Evolutionary conservation across 2,329 filamentous ascomycete species (phyloP).

Genomic region (Arthrobotrys iridis): DNA sequence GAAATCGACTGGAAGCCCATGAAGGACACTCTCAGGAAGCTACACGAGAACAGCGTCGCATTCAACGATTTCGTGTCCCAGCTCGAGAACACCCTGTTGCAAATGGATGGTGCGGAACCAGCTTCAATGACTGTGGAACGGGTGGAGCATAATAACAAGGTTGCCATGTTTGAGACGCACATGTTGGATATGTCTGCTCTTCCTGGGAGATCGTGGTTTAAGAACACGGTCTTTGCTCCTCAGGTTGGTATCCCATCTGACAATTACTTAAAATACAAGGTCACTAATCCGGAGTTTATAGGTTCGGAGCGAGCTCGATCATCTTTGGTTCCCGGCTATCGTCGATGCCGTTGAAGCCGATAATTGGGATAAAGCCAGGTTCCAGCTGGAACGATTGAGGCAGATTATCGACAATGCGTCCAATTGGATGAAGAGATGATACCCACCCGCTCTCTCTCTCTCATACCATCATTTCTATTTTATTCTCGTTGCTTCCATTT

Average conservation of each 20-base stretch:
- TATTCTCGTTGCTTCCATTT: conserved; percentile 34
- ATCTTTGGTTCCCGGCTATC: conserved; percentile 75
- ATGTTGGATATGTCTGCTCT: conserved; percentile 85
- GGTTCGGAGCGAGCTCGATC: conserved; percentile 46
- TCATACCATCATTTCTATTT: not conserved
- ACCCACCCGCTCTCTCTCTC: conserved; percentile 10
- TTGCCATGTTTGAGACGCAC: conserved; percentile 83
- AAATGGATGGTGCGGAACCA: conserved; percentile 79
- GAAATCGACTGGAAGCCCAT: conserved; percentile 70
- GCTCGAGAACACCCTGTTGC: conserved; percentile 79
- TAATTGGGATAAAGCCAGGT: conserved; percentile 72
- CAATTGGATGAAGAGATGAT: conserved; percentile 46
- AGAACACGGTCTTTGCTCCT: conserved; percentile 89
- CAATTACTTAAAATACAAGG: not conserved
- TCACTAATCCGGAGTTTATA: conserved; percentile 25
- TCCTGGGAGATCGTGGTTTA: conserved; percentile 89
- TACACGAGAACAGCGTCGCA: conserved; percentile 65
- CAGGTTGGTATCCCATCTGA: conserved; percentile 61
- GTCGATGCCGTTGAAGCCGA: conserved; percentile 78
- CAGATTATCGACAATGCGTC: conserved; percentile 46
- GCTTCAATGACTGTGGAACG: conserved; percentile 73
- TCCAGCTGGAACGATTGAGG: conserved; percentile 45
- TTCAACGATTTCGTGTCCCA: conserved; percentile 77
- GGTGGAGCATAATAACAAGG: conserved; percentile 79
- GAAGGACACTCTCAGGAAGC: conserved; percentile 71